Conservation (phyloP, 768 basidiomycete genomes). For the Auriscalpium vulgare region DNA sequence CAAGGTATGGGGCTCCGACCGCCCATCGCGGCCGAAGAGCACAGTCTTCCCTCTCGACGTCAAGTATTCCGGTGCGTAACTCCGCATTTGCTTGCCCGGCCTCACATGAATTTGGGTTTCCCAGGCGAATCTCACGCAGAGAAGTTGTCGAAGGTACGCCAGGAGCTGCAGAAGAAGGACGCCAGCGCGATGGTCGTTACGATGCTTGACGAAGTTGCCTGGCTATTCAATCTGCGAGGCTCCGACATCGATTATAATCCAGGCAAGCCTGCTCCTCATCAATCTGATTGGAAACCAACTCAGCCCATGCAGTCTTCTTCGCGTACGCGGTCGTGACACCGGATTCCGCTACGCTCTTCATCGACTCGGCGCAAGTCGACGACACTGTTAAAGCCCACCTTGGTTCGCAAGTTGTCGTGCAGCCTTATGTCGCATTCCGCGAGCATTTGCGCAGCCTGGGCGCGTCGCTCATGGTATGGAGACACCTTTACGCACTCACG, state of each 20-base stretch:
- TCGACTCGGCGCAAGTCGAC: constrained; percentile 43
- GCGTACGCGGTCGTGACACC: constrained; percentile 75
- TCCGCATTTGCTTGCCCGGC: not conserved
- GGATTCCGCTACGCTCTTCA: constrained; percentile 55
- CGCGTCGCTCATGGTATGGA: constrained; percentile 16
- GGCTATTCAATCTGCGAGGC: constrained; percentile 90
- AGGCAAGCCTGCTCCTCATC: constrained; percentile 24
- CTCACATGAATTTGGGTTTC: not conserved
- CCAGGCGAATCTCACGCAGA: constrained; percentile 51
- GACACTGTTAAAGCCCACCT: constrained; percentile 45
- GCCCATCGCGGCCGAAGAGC: constrained; percentile 63
- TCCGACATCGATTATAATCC: constrained; percentile 89
- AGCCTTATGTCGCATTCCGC: constrained; percentile 65
- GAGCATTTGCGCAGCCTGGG: constrained; percentile 48
- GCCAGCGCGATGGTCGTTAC: constrained; percentile 70
- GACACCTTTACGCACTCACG: not conserved
- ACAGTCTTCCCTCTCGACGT: constrained; percentile 60
- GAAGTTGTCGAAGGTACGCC: constrained; percentile 63
- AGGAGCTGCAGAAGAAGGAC: constrained; percentile 55
- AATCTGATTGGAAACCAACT: not conserved
- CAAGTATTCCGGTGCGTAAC: constrained; percentile 56
- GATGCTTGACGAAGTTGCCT: constrained; percentile 93
- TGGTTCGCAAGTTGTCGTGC: constrained; percentile 51
- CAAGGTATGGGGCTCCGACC: constrained; percentile 57
- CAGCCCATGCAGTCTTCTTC: constrained; percentile 59